Evolutionary conservation across 2,329 filamentous ascomycete genomes (phyloP).

Genomic region (Trichoderma harzianum): DNA sequence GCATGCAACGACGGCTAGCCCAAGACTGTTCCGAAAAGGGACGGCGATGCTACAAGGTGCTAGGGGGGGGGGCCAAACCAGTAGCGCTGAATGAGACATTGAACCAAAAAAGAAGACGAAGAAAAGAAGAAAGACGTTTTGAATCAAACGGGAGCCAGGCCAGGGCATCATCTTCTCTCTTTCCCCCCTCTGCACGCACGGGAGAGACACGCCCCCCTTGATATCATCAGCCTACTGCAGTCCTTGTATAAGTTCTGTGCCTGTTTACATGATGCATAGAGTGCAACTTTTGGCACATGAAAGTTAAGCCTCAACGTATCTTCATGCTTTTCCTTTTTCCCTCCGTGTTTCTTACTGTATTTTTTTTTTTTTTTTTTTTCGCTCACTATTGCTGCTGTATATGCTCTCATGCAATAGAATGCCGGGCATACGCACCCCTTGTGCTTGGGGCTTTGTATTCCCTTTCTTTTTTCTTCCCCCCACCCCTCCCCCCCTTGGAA

Average conservation of each 20-base stretch:
- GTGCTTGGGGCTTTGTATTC: neutral
- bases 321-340: neutral
- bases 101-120: neutral
- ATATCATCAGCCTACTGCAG: neutral
- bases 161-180: neutral
- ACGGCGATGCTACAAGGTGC: neutral
- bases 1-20: constrained; percentile 1
- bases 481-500: neutral
- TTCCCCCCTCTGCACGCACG: neutral
- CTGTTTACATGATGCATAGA: neutral
- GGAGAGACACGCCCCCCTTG: neutral
- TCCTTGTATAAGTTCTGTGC: neutral
- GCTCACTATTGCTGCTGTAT: neutral
- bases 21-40: neutral
- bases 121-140: neutral
- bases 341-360: neutral
- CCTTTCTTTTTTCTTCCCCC: neutral
- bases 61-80: neutral
- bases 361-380: neutral
- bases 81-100: neutral
- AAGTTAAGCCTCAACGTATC: neutral
- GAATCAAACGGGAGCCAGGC: neutral
- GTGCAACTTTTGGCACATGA: neutral
- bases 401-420: neutral
- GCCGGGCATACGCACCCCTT: neutral